A percentile compares a stretch with the other conserved stretches of the same genome.
These are phyloP conservation scores for Cyclocybe aegerita DNA, from an alignment of 768 basidiomycete species.

Conservation along the genomic window DNA sequence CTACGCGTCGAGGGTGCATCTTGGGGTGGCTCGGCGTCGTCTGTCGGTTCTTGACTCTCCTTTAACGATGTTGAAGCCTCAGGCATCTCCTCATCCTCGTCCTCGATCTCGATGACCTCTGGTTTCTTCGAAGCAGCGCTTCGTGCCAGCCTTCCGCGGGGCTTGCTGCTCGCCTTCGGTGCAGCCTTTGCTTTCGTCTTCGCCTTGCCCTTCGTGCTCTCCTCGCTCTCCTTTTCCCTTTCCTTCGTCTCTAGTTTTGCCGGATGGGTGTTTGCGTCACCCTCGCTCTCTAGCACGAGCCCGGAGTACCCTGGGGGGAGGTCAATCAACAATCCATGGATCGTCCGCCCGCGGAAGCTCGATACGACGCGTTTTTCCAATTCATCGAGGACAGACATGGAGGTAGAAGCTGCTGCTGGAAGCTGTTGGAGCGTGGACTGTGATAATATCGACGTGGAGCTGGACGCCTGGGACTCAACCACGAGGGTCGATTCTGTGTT, in stretches of 20 bases:
- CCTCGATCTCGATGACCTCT: conserved; percentile 24
- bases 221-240: conserved; percentile 7
- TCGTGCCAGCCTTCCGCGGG: conserved; percentile 23
- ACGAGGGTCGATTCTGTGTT: conserved; percentile 6
- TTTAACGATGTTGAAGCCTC: conserved; percentile 1
- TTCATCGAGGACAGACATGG: conserved; percentile 19
- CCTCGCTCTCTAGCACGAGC: conserved; percentile 49
- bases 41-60: neutral
- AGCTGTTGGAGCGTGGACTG: neutral
- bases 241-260: conserved; percentile 5
- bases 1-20: conserved; percentile 24
- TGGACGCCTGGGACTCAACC: conserved; percentile 8
- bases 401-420: neutral
- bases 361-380: conserved; percentile 46
- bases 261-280: conserved; percentile 5
- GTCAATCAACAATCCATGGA: conserved; percentile 63
- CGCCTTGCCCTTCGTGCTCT: conserved; percentile 9
- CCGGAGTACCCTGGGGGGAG: conserved; percentile 71
- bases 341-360: conserved; percentile 72
- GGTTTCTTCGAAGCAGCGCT: conserved; percentile 25
- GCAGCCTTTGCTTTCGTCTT: conserved; percentile 15
- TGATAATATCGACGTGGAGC: neutral
- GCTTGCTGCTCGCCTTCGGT: conserved; percentile 17
- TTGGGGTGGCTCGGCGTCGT: neutral
- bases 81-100: conserved; percentile 21